Evolutionary conservation across 2,329 filamentous ascomycete species (phyloP).

Genomic region (Purpureocillium takamizusanense): DNA sequence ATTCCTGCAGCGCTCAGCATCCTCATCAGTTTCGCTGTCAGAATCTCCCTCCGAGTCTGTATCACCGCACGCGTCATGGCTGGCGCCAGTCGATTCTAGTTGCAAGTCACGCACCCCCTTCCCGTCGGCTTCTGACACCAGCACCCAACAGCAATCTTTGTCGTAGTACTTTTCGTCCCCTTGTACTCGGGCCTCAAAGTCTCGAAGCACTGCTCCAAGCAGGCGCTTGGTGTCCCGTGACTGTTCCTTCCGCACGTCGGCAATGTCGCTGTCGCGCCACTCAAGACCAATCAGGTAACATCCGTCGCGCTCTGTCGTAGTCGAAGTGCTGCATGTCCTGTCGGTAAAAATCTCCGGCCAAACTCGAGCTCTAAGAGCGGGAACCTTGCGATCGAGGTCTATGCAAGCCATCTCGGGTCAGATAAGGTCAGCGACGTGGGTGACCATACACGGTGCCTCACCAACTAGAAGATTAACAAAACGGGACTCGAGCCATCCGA

Average conservation of each 20-base stretch:
- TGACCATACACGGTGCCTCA: conserved; percentile 21
- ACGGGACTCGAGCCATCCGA: conserved; percentile 57
- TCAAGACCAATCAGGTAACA: conserved; percentile 54
- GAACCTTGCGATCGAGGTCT: conserved; percentile 47
- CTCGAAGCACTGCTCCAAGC: conserved; percentile 32
- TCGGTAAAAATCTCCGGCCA: conserved; percentile 53
- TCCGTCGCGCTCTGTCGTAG: conserved; percentile 42
- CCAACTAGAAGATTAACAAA: conserved; percentile 49
- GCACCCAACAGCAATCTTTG: conserved; percentile 37
- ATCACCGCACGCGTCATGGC: conserved; percentile 26
- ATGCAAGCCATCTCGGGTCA: background rate
- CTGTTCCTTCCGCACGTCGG: conserved; percentile 27
- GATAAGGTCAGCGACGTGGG: no score
- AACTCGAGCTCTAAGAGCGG: conserved; percentile 43
- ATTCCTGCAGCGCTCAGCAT: conserved; percentile 6
- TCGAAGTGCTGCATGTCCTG: conserved; percentile 5
- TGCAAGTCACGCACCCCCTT: conserved; percentile 20
- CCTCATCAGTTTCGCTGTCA: conserved; percentile 19
- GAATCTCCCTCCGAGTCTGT: conserved; percentile 31
- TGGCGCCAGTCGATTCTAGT: conserved; percentile 34
- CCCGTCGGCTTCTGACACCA: conserved; percentile 26
- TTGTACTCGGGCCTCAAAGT: conserved; percentile 40
- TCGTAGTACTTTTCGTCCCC: conserved; percentile 40
- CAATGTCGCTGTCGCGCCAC: conserved; percentile 14
- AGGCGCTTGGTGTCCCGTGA: conserved; percentile 30